Conservation (phyloP, 331 rosid genomes). For the Rosa hybrid region DNA sequence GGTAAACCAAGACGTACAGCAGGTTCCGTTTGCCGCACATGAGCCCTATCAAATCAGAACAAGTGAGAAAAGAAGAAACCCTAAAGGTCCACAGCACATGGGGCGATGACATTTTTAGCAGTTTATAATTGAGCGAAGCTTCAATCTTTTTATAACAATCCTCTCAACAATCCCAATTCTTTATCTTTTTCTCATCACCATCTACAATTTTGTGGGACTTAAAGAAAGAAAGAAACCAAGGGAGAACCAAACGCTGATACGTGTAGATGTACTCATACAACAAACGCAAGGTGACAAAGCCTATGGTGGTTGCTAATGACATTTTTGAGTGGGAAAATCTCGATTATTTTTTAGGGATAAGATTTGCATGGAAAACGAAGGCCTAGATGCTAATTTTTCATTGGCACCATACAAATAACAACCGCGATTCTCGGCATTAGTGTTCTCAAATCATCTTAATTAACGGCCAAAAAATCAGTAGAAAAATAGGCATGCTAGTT, state of each 20-base stretch:
- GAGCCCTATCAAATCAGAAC: conserved; percentile 29
- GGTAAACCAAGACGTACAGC: conserved; percentile 12
- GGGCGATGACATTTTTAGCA: conserved; percentile 38
- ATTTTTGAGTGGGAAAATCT: background rate
- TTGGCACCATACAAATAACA: conserved; percentile 16
- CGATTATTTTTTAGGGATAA: conserved; percentile 31
- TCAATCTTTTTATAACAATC: background rate
- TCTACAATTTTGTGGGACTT: background rate
- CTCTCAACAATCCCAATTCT: background rate
- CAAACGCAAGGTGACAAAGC: background rate
- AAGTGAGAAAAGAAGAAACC: background rate
- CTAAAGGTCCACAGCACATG: conserved; percentile 49
- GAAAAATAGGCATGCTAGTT: background rate
- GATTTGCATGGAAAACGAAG: conserved; percentile 54
- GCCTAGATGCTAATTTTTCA: conserved; percentile 32
- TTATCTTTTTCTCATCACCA: background rate
- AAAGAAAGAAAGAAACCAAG: background rate
- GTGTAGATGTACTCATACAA: background rate
- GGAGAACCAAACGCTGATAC: background rate
- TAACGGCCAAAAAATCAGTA: conserved; percentile 17
- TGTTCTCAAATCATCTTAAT: conserved; percentile 40
- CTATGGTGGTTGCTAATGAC: conserved; percentile 23
- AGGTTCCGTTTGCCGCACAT: conserved; percentile 19
- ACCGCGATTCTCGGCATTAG: conserved; percentile 72
- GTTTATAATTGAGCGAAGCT: conserved; percentile 6